A percentile compares a stretch with the other conserved stretches of the same genome.
These are phyloP conservation scores for Phytophthora colocasiae DNA, from an alignment of 352 stramenopile genomes.

Conservation along the genomic window DNA sequence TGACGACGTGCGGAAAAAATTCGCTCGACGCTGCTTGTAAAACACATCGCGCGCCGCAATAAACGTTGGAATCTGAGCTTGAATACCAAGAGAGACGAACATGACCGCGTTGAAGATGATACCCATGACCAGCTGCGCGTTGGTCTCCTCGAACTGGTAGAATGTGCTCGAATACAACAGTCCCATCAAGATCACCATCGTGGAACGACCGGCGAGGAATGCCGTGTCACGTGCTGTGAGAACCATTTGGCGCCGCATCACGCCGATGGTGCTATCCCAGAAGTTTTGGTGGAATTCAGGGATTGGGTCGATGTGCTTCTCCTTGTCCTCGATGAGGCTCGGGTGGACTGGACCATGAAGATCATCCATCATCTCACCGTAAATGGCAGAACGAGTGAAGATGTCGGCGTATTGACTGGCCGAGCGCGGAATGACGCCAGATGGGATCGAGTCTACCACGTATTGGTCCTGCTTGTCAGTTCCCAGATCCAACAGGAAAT, in stretches of 20 bases:
- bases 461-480: slow-evolving; percentile 51
- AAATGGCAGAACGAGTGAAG: no score
- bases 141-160: slow-evolving; percentile 46
- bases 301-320: slow-evolving; percentile 77
- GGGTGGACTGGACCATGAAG: slow-evolving; percentile 14
- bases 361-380: slow-evolving; percentile 24
- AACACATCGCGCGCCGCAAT: slow-evolving; percentile 67
- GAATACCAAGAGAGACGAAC: slow-evolving; percentile 71
- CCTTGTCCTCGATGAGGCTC: slow-evolving; percentile 43
- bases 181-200: slow-evolving; percentile 52
- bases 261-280: slow-evolving; percentile 21
- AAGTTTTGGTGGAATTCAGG: slow-evolving; percentile 44
- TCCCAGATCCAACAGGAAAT: slow-evolving; percentile 88
- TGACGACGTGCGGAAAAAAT: slow-evolving; percentile 78
- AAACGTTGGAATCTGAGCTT: slow-evolving; percentile 68
- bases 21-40: slow-evolving; percentile 82
- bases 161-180: slow-evolving; percentile 44
- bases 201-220: slow-evolving; percentile 36
- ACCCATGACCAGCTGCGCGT: slow-evolving; percentile 62
- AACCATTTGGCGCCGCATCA: slow-evolving; percentile 49
- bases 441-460: slow-evolving; percentile 15
- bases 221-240: slow-evolving; percentile 43
- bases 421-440: slow-evolving; percentile 11
- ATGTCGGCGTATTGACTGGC: slow-evolving; percentile 36
- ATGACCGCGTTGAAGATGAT: slow-evolving; percentile 75